A percentile compares a stretch with the other conserved stretches of the same genome.
phyloP scores from a whole-genome alignment of 768 basidiomycete genomes.

The Russula earlei region DNA sequence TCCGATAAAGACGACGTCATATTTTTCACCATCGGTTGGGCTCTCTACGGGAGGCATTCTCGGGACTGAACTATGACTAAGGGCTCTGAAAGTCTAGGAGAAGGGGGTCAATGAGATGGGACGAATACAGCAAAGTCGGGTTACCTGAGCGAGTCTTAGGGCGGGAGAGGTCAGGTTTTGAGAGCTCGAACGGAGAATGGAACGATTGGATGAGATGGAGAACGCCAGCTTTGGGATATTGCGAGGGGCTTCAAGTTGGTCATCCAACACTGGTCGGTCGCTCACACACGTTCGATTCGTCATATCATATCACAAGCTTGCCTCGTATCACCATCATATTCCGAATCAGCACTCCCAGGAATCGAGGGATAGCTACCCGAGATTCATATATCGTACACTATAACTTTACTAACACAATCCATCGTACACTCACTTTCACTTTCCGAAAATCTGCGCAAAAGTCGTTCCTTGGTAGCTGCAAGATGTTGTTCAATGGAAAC shows the following conservation, averaged over 20 bases:
- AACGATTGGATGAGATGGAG: not conserved
- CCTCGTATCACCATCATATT: no score
- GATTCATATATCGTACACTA: not conserved
- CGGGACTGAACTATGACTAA: conserved; percentile 29
- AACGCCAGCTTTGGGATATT: conserved; percentile 5
- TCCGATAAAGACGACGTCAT: conserved; percentile 83
- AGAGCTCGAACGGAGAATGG: not conserved
- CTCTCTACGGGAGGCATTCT: conserved; percentile 67
- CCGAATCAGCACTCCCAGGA: no score
- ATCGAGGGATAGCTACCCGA: no score
- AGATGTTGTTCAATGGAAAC: no score
- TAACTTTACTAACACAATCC: no score
- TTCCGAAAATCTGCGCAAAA: conserved; percentile 35
- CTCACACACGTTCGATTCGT: no score
- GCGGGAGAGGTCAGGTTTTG: conserved; percentile 2
- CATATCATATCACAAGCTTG: no score
- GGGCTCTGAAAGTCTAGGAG: conserved; percentile 38
- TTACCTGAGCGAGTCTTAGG: conserved; percentile 12
- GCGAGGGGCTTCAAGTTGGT: no score
- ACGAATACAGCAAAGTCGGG: not conserved
- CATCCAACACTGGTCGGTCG: no score
- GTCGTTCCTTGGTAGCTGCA: conserved; percentile 37
- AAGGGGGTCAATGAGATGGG: not conserved
- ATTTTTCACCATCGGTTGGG: conserved; percentile 48
- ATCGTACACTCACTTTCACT: not conserved